phyloP scores from a whole-genome alignment of 257 asterid species.

The Gynochthodes officinalis region DNA sequence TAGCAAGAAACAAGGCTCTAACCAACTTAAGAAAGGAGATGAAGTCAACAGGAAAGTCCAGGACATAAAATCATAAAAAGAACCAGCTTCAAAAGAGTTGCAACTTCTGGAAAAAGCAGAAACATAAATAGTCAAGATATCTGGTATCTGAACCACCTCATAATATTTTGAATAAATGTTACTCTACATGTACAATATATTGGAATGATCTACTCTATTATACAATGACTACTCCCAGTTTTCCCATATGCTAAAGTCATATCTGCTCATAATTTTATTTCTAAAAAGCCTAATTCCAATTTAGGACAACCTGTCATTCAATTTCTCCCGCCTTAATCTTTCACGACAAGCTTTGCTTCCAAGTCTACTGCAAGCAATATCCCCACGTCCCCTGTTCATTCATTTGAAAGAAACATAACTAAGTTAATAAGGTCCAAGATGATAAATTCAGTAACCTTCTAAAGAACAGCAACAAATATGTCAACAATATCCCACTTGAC shows the following conservation, averaged over 20 bases:
- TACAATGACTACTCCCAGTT: not conserved
- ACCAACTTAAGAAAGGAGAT: not conserved
- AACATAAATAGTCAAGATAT: not conserved
- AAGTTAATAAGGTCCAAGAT: not conserved
- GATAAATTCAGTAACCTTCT: not conserved
- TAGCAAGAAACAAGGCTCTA: no score
- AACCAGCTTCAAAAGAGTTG: not conserved
- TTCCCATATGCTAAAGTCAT: not conserved
- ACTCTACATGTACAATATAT: not conserved
- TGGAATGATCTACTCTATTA: not conserved
- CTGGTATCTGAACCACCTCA: not conserved
- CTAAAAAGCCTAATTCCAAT: not conserved
- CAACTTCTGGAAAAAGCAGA: not conserved
- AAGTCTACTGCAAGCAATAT: slow-evolving; percentile 43
- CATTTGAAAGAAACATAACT: slow-evolving; percentile 11
- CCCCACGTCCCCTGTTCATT: slow-evolving; percentile 57
- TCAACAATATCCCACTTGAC: not conserved
- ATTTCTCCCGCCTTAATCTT: slow-evolving; percentile 77
- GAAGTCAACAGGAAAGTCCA: not conserved
- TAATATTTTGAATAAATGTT: not conserved
- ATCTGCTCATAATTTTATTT: not conserved
- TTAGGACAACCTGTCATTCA: slow-evolving; percentile 59
- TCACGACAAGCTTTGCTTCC: slow-evolving; percentile 89
- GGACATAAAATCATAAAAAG: not conserved
- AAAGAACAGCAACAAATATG: not conserved